phyloP scores from a whole-genome alignment of 2,329 filamentous ascomycete species.

The Raffaelea ambrosiae region DNA sequence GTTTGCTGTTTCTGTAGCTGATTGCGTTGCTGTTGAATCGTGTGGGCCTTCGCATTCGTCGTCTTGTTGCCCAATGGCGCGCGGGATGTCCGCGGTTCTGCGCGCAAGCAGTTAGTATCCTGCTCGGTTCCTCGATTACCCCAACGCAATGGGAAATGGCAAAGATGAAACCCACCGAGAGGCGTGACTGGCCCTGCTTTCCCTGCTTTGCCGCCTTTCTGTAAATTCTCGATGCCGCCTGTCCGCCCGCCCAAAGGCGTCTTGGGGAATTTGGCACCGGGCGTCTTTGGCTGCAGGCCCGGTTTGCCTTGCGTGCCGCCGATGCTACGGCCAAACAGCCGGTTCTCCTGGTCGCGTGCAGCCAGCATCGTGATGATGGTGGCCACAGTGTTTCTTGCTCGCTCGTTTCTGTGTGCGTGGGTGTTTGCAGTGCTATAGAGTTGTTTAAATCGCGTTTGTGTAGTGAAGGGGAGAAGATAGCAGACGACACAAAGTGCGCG shows the following conservation, averaged over 20 bases:
- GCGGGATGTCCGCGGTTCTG: conserved; percentile 55
- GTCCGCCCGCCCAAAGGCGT: conserved; percentile 56
- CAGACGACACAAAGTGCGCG: too few species aligned
- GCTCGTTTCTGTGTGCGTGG: too few species aligned
- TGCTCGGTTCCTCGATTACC: background rate
- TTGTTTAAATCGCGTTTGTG: too few species aligned
- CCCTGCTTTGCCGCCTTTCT: conserved; percentile 40
- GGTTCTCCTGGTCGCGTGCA: conserved; percentile 79
- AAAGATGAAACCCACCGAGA: conserved; percentile 48
- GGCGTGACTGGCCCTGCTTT: conserved; percentile 68
- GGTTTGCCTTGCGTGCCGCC: conserved; percentile 60
- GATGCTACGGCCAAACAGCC: conserved; percentile 66
- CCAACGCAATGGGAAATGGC: background rate
- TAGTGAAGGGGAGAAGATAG: too few species aligned
- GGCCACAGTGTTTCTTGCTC: background rate
- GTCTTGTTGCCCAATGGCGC: conserved; percentile 90
- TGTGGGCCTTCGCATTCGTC: conserved; percentile 72
- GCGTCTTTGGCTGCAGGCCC: conserved; percentile 66
- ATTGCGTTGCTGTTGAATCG: conserved; percentile 32
- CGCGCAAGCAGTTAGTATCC: conserved; percentile 2
- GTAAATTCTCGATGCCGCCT: conserved; percentile 46
- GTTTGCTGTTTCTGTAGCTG: conserved; percentile 33
- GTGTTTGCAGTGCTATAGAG: too few species aligned
- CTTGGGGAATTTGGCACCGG: conserved; percentile 66
- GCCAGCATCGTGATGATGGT: conserved; percentile 59